phyloP scores from a whole-genome alignment of 441 rosid species.

The Aquilaria agallochum region DNA sequence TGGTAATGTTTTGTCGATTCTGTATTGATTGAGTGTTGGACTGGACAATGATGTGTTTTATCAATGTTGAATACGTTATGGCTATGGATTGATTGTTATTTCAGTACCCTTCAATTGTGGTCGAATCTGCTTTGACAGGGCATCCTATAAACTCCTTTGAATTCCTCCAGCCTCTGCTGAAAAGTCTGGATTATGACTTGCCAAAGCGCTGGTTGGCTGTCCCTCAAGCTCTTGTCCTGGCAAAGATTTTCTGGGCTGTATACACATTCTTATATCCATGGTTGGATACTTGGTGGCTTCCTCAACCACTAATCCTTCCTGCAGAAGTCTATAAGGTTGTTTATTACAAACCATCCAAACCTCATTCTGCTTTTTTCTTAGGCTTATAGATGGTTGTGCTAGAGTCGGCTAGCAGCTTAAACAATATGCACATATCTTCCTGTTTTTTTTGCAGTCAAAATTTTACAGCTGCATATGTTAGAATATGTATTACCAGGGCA shows the following conservation, averaged over 20 bases:
- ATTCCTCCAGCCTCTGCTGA: constrained; percentile 65
- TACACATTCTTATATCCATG: constrained; percentile 74
- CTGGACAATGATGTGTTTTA: neutral
- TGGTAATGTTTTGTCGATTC: constrained; percentile 34
- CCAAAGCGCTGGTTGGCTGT: constrained; percentile 58
- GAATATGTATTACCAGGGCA: no score
- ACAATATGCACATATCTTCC: constrained; percentile 8
- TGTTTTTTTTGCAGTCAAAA: no score
- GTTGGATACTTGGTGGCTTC: constrained; percentile 84
- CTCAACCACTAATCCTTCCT: constrained; percentile 82
- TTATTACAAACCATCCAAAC: neutral
- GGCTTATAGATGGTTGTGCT: neutral
- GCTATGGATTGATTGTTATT: neutral
- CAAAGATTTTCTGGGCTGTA: constrained; percentile 49
- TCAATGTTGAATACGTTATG: neutral
- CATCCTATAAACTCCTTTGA: constrained; percentile 84
- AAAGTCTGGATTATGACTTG: constrained; percentile 64
- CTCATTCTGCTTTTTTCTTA: neutral
- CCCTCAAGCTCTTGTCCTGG: constrained; percentile 51
- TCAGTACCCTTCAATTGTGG: neutral
- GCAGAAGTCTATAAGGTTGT: constrained; percentile 91
- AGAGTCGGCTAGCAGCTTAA: constrained; percentile 3
- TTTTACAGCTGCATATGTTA: no score
- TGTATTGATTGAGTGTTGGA: neutral
- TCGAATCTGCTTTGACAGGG: constrained; percentile 36